Evolutionary conservation across 345 rosid species (phyloP).

Genomic region (Populus alba): DNA sequence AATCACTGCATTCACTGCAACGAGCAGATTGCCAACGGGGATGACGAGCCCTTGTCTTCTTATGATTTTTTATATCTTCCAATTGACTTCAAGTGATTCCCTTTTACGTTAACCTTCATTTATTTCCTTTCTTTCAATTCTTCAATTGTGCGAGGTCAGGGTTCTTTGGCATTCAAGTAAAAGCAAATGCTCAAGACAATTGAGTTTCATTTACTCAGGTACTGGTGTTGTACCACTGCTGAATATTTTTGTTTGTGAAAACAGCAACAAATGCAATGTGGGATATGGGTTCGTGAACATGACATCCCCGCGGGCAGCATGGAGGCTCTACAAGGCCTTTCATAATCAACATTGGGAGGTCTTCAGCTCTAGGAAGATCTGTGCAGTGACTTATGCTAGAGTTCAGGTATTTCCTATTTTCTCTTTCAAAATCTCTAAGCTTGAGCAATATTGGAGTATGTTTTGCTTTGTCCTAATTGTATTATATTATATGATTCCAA

Average conservation of each 20-base stretch:
- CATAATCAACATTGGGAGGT: slow-evolving; percentile 77
- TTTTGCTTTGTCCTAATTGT: neutral
- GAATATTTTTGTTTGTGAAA: neutral
- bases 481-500: too few relatives aligned
- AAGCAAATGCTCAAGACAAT: neutral
- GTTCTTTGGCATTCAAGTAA: neutral
- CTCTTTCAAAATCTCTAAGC: neutral
- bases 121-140: neutral
- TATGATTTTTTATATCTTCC: slow-evolving; percentile 95
- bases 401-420: slow-evolving; percentile 51
- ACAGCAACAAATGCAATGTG: slow-evolving; percentile 87
- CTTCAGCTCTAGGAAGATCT: slow-evolving; percentile 73
- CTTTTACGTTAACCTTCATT: neutral
- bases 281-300: slow-evolving; percentile 99
- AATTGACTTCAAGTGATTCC: slow-evolving; percentile 76
- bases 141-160: neutral
- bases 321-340: slow-evolving; percentile 76
- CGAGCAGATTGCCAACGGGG: slow-evolving; percentile 52
- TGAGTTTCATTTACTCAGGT: neutral
- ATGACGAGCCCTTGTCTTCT: slow-evolving; percentile 60
- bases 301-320: slow-evolving; percentile 77
- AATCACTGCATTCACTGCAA: slow-evolving; percentile 87
- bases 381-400: slow-evolving; percentile 87
- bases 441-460: neutral
- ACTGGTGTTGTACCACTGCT: neutral